Percentiles rank a stretch among this genome's conserved stretches.
phyloP scores from a whole-genome alignment of 768 basidiomycete genomes.

The Suillus brevipes region DNA sequence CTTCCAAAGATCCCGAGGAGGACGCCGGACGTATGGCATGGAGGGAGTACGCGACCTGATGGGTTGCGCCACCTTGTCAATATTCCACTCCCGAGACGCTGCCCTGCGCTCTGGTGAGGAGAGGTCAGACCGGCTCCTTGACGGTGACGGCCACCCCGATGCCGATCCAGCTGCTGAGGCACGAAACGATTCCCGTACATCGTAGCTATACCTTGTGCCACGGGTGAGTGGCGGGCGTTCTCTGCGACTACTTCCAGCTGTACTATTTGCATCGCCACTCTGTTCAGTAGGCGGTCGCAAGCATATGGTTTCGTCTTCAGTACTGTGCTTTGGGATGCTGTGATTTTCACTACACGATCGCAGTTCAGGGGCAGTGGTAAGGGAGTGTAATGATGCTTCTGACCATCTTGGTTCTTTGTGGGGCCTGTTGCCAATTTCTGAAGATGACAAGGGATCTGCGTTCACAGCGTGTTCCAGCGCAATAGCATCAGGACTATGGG shows the following conservation, averaged over 20 bases:
- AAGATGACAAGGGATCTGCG: constrained; percentile 29
- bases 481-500: neutral
- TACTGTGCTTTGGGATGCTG: constrained; percentile 11
- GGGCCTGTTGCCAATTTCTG: constrained; percentile 22
- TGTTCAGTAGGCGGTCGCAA: constrained; percentile 26
- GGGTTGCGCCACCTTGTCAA: constrained; percentile 21
- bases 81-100: constrained; percentile 15
- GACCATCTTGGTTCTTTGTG: constrained; percentile 6
- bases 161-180: constrained; percentile 8
- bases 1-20: constrained; percentile 22
- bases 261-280: constrained; percentile 1
- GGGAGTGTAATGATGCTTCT: constrained; percentile 13
- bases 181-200: constrained; percentile 14
- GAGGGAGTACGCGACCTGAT: constrained; percentile 16
- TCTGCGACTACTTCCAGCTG: constrained; percentile 7
- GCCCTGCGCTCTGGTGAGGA: constrained; percentile 5
- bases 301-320: constrained; percentile 10
- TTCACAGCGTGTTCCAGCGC: constrained; percentile 10
- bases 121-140: constrained; percentile 8
- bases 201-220: constrained; percentile 13
- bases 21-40: constrained; percentile 19
- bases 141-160: constrained; percentile 15
- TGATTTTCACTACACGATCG: constrained; percentile 19
- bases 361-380: constrained; percentile 9
- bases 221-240: constrained; percentile 12